phyloP scores from a whole-genome alignment of 345 rosid genomes.

The Noccaea bulbosa region DNA sequence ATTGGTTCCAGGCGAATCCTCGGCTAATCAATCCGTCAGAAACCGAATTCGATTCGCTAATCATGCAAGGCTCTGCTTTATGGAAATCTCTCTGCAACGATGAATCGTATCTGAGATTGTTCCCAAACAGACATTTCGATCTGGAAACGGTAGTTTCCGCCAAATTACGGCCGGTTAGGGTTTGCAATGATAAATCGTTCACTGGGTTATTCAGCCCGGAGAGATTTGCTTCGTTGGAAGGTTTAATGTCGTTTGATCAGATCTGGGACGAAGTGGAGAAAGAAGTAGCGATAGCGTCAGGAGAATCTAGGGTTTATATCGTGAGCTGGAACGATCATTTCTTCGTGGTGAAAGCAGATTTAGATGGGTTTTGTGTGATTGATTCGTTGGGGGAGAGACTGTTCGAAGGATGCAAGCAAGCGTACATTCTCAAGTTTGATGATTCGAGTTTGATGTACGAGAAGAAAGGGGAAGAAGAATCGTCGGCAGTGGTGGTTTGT shows the following conservation, averaged over 20 bases:
- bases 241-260: slow-evolving; percentile 57
- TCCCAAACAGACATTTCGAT: slow-evolving; percentile 43
- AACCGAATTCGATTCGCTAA: slow-evolving; percentile 41
- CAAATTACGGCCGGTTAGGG: slow-evolving; percentile 43
- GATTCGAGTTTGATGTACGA: slow-evolving; percentile 49
- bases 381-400: slow-evolving; percentile 70
- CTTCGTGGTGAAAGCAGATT: slow-evolving; percentile 58
- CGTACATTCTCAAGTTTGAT: slow-evolving; percentile 62
- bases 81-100: slow-evolving; percentile 41
- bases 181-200: slow-evolving; percentile 47
- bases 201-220: slow-evolving; percentile 60
- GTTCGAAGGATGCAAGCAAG: slow-evolving; percentile 64
- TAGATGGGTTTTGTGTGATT: slow-evolving; percentile 50
- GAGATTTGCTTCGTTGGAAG: slow-evolving; percentile 48
- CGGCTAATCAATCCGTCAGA: slow-evolving; percentile 19
- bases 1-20: slow-evolving; percentile 42
- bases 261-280: slow-evolving; percentile 52
- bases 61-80: slow-evolving; percentile 40
- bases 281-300: slow-evolving; percentile 30
- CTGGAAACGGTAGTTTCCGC: slow-evolving; percentile 41
- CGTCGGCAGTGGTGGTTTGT: slow-evolving; percentile 47
- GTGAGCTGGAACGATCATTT: slow-evolving; percentile 78
- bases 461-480: slow-evolving; percentile 25
- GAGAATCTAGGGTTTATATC: slow-evolving; percentile 48
- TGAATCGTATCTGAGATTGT: slow-evolving; percentile 31